Evolutionary conservation across 768 basidiomycete species (phyloP).

Genomic region (Suillus cothurnatus): DNA sequence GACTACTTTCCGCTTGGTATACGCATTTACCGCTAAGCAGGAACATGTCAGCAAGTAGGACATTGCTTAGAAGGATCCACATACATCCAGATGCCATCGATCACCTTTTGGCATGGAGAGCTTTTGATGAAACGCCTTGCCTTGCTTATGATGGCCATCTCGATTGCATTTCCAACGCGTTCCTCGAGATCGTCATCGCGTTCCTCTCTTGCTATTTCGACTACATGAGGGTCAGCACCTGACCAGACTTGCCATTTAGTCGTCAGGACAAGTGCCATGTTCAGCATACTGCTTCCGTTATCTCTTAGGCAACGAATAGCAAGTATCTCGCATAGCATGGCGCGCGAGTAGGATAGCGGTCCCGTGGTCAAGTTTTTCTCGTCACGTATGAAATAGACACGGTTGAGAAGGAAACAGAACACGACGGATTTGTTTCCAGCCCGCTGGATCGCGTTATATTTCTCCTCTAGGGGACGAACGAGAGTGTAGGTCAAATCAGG

Average conservation of each 20-base stretch:
- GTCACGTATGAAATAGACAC: conserved; percentile 83
- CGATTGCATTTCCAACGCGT: conserved; percentile 88
- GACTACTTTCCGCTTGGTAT: conserved; percentile 85
- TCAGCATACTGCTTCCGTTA: conserved; percentile 67
- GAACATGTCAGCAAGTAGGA: conserved; percentile 22
- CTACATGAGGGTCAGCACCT: conserved; percentile 63
- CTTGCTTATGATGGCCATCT: conserved; percentile 86
- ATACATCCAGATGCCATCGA: conserved; percentile 80
- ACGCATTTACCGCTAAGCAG: conserved; percentile 80
- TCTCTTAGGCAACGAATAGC: conserved; percentile 79
- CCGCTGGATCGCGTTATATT: conserved; percentile 74
- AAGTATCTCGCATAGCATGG: conserved; percentile 85
- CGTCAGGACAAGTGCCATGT: conserved; percentile 69
- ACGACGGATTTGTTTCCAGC: conserved; percentile 80
- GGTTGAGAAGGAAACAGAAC: conserved; percentile 87
- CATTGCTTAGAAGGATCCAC: conserved; percentile 21
- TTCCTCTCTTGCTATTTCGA: conserved; percentile 62
- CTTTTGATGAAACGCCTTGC: conserved; percentile 90
- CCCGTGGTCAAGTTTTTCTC: conserved; percentile 63
- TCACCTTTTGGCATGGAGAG: conserved; percentile 87
- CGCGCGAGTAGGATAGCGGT: conserved; percentile 73
- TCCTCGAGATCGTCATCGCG: conserved; percentile 75
- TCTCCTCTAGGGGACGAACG: conserved; percentile 83
- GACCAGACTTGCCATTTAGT: conserved; percentile 82
- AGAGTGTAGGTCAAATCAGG: conserved; percentile 93